Percentiles rank a stretch among this genome's conserved stretches.
phyloP scores from a whole-genome alignment of 495 filamentous ascomycete genomes.

The Talaromyces adpressus region DNA sequence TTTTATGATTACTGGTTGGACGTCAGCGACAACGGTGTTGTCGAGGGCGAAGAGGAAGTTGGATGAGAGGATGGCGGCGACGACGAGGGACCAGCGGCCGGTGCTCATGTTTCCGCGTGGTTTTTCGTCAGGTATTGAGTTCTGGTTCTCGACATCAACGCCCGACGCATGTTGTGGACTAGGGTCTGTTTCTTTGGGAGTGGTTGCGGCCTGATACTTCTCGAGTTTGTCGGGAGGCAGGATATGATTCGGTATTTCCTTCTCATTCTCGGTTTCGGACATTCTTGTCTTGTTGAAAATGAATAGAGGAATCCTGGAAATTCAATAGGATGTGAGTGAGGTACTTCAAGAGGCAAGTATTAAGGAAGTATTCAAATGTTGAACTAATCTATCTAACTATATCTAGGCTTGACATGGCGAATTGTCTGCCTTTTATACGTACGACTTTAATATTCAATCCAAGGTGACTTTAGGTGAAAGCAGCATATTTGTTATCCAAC shows the following conservation, averaged over 20 bases:
- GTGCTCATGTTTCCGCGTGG: too few species aligned
- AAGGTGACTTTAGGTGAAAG: too few species aligned
- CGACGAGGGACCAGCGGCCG: constrained; percentile 27
- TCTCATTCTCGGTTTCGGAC: too few species aligned
- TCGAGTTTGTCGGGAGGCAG: too few species aligned
- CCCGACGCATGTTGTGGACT: too few species aligned
- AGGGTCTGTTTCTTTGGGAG: too few species aligned
- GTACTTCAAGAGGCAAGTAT: not conserved
- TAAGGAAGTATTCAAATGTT: not conserved
- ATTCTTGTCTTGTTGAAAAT: too few species aligned
- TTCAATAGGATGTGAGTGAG: not conserved
- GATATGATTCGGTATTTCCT: too few species aligned
- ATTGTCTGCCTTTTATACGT: not conserved
- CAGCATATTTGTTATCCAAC: not conserved
- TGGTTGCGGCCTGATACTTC: too few species aligned
- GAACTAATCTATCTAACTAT: not conserved
- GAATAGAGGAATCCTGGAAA: too few species aligned
- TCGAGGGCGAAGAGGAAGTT: constrained; percentile 45
- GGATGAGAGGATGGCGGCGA: constrained; percentile 30
- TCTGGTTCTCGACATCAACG: too few species aligned
- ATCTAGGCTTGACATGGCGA: not conserved
- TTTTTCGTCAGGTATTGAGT: too few species aligned
- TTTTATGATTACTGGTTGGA: constrained; percentile 42
- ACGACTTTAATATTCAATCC: not conserved
- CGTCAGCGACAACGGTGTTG: constrained; percentile 48